phyloP scores from a whole-genome alignment of 139 green algal genomes.

The Astrephomene gubernaculifera region DNA sequence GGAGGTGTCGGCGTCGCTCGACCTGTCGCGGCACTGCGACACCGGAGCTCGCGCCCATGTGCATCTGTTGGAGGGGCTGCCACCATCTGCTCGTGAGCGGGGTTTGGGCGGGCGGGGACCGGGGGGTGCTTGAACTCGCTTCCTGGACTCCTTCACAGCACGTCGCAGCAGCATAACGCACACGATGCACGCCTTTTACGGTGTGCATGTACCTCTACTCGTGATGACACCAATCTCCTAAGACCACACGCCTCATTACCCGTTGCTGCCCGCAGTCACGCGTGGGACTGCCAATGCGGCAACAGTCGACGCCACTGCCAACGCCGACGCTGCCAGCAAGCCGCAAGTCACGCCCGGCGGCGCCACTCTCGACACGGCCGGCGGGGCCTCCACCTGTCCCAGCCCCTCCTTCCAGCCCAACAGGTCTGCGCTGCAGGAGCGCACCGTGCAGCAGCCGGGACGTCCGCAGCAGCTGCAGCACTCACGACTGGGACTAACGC shows the following conservation, averaged over 20 bases:
- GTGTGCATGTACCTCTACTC: no score
- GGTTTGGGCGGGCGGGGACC: neutral
- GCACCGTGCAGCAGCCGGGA: slow-evolving; percentile 13
- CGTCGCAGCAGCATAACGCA: no score
- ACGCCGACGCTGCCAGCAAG: neutral
- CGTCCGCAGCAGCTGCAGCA: neutral
- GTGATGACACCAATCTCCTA: no score
- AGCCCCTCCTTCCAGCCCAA: slow-evolving; percentile 32
- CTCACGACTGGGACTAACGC: neutral
- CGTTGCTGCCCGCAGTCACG: neutral
- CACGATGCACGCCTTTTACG: no score
- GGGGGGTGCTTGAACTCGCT: no score
- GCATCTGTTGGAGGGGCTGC: neutral
- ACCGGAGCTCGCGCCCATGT: neutral
- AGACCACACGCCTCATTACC: no score
- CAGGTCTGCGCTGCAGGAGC: slow-evolving; percentile 14
- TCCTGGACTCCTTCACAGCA: neutral
- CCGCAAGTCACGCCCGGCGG: neutral
- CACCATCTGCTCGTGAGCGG: neutral
- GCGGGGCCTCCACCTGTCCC: slow-evolving; percentile 29
- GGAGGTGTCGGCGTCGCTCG: neutral
- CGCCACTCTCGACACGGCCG: neutral
- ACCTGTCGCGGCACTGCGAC: slow-evolving; percentile 23
- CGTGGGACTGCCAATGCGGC: neutral
- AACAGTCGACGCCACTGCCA: neutral